Percentiles rank a stretch among this genome's conserved stretches.
phyloP scores from a whole-genome alignment of 2,329 filamentous ascomycete species.

The Ascochyta koolunga region DNA sequence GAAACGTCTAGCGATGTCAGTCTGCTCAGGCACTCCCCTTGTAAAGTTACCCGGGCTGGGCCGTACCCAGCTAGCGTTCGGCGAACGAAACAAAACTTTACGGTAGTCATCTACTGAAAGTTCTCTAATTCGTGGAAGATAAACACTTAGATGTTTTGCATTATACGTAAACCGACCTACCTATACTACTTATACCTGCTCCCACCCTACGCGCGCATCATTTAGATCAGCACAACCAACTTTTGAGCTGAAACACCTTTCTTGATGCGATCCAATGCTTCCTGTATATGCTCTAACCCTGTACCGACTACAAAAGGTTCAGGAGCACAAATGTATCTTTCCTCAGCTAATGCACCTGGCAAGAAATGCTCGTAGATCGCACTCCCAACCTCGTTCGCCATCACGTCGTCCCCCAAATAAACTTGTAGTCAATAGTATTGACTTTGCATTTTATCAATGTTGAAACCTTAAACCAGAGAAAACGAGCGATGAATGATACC shows the following conservation, averaged over 20 bases:
- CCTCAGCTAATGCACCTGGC: constrained; percentile 20
- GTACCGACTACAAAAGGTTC: constrained; percentile 22
- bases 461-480: constrained; percentile 15
- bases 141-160: too few relatives aligned
- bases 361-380: constrained; percentile 15
- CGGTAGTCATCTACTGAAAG: too few relatives aligned
- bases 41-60: too few relatives aligned
- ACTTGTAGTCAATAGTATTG: constrained; percentile 17
- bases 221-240: constrained; percentile 3
- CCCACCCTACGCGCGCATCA: too few relatives aligned
- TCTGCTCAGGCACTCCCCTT: too few relatives aligned
- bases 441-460: constrained; percentile 17
- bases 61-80: too few relatives aligned
- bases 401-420: constrained; percentile 12
- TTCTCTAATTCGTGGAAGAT: too few relatives aligned
- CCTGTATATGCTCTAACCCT: constrained; percentile 28
- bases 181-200: too few relatives aligned
- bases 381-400: constrained; percentile 6
- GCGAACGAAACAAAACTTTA: too few relatives aligned
- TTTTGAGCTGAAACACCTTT: constrained; percentile 7
- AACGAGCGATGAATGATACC: constrained; percentile 7
- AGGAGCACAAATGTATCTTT: constrained; percentile 14
- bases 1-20: too few relatives aligned
- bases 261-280: constrained; percentile 20
- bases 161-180: too few relatives aligned